Percentiles rank a stretch among this genome's conserved stretches.
phyloP scores from a whole-genome alignment of 257 asterid genomes.

The Rehmannia glutinosa region DNA sequence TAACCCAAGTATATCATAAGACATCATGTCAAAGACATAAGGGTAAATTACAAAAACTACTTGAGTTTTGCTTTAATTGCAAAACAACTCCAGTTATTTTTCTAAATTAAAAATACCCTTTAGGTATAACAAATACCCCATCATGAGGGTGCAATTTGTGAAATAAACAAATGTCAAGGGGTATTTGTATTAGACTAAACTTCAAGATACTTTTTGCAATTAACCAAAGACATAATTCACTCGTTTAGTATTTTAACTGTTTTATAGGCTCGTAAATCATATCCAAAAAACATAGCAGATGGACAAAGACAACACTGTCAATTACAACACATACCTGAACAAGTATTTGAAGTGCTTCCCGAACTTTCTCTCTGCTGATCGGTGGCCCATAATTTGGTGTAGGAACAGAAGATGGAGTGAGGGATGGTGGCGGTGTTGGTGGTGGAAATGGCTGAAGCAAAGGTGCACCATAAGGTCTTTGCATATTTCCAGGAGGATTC shows the following conservation, averaged over 20 bases:
- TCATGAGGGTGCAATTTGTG: no score
- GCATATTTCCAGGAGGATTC: conserved; percentile 51
- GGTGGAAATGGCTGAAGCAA: conserved; percentile 99
- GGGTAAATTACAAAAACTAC: no score
- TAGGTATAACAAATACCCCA: no score
- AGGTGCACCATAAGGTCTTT: conserved; percentile 90
- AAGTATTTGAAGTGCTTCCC: conserved; percentile 74
- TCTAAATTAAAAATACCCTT: no score
- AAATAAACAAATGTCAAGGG: no score
- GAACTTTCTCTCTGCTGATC: conserved; percentile 74
- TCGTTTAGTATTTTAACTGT: background rate
- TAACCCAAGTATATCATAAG: no score
- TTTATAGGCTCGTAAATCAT: background rate
- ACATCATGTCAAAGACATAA: no score
- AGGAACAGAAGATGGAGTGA: conserved; percentile 62
- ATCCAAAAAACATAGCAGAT: background rate
- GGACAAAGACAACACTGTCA: background rate
- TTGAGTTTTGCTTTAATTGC: no score
- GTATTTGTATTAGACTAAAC: no score
- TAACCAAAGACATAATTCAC: background rate
- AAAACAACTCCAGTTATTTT: no score
- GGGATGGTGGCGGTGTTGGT: conserved; percentile 93
- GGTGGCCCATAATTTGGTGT: conserved; percentile 48
- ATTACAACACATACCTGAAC: conserved; percentile 60
- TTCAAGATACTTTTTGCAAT: no score